Evolutionary conservation across 192 early-diverging fungal genomes (phyloP), one percentile per base, ranked within the genome.

Genomic region (Endogone sp.): DNA sequence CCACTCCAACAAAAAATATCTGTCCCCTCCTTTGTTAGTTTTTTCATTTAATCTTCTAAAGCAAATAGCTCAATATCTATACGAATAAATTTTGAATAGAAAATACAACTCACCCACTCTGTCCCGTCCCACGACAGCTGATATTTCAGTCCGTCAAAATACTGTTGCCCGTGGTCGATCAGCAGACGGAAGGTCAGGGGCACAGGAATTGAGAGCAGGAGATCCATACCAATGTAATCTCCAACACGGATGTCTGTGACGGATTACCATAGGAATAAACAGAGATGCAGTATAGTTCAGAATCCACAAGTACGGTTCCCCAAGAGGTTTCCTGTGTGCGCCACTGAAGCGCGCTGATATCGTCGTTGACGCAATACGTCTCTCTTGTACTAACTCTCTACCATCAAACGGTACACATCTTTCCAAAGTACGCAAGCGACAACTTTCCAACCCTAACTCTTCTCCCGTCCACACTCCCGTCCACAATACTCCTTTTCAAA

Each of bases 151-250:
- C 30, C 32, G 8, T 32, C 49, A 37, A 71, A 69, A 63, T 81
- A 81, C 10, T 30, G 56, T 30, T 49, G 59, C 49, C 70, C 74
- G 25, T 75, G 77, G 20, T 32, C 67, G 9, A 69, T 60, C 11
- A 75, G 29, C 23, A 76, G 62, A 20, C 74, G 65, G 37, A 70
- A 81, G 30, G 60, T 64, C 13, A 76, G 29, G 21, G 68, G 71
- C 37, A 68, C 77, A 27, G 71, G 67, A 29, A 86, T 78, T 16
- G 72, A 69, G 27, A 84, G 68, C 31, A 86, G 54, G 70, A 86
- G 70, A 72, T 86, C 85, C 37, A 86, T 59, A 22, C 85, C 83
- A 75, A 86, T 81, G 61, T 83, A 86, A 55, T 86, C 85, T 10
- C 76, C 81, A 28, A 64, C 62, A 4, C 60, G 68, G 54, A 84